A percentile compares a stretch with the other conserved stretches of the same genome.
Conservation (phyloP, 345 rosid genomes). For the Moringa oleifera region DNA sequence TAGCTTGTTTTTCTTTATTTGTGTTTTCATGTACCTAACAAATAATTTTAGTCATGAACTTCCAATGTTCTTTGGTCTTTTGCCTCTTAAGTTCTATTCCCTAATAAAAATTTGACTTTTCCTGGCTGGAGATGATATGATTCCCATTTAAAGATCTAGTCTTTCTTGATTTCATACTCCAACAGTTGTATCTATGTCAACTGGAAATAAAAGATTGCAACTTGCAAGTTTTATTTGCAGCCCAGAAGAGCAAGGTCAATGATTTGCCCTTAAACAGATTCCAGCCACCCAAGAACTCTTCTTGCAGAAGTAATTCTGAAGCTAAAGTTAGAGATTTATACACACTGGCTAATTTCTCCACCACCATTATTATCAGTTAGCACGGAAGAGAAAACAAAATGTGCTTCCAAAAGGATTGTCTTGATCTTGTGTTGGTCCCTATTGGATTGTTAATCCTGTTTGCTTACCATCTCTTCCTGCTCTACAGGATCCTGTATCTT, state of each 20-base stretch:
- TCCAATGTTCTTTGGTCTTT: neutral
- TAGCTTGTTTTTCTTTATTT: too few relatives aligned
- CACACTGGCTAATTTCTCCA: neutral
- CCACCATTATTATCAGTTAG: neutral
- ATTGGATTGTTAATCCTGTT: conserved; percentile 50
- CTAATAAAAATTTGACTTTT: too few relatives aligned
- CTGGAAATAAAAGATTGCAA: conserved; percentile 13
- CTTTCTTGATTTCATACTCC: neutral
- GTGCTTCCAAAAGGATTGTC: conserved; percentile 42
- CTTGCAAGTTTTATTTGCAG: conserved; percentile 12
- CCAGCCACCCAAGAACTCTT: neutral
- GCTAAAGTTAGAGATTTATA: neutral
- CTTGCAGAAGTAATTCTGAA: neutral
- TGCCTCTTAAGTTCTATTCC: too few relatives aligned
- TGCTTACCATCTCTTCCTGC: conserved; percentile 51
- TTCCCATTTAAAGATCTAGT: neutral
- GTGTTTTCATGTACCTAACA: too few relatives aligned
- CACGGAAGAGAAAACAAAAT: conserved; percentile 17
- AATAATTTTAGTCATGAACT: neutral
- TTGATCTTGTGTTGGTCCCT: conserved; percentile 76
- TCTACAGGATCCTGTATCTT: conserved; percentile 46
- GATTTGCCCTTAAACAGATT: neutral
- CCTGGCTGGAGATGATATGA: neutral
- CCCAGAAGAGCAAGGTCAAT: conserved; percentile 14
- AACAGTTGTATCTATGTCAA: neutral